A percentile compares a stretch with the other conserved stretches of the same genome.
Evolutionary conservation across 2,329 filamentous ascomycete genomes (phyloP).

Genomic region (Colletotrichum spaethianum): DNA sequence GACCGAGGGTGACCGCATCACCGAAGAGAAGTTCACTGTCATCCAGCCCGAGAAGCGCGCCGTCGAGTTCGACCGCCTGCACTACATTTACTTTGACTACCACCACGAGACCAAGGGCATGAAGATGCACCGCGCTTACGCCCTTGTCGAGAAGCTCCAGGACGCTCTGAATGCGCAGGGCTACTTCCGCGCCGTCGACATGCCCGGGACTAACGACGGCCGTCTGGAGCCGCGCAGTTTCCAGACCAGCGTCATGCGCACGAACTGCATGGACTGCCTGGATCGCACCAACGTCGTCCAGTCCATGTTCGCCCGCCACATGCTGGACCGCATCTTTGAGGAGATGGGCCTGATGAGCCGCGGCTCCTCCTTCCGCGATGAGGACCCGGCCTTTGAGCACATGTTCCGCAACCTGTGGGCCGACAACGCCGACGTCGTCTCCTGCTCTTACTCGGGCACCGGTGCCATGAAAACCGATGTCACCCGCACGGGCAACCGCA

Average conservation of each 20-base stretch:
- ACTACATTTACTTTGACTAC: conserved; percentile 99
- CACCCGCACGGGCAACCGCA: conserved; percentile 92
- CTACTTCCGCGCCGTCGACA: conserved; percentile 94
- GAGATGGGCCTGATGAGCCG: conserved; percentile 84
- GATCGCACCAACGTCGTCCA: conserved; percentile 98
- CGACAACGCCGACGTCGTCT: conserved; percentile 97
- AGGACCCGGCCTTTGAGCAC: conserved; percentile 86
- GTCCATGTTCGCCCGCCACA: conserved; percentile 94
- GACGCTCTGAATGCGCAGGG: conserved; percentile 83
- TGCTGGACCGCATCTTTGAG: conserved; percentile 88
- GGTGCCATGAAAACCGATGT: conserved; percentile 98
- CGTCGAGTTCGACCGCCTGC: conserved; percentile 83
- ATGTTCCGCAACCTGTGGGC: conserved; percentile 98
- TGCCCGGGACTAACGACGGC: conserved; percentile 78
- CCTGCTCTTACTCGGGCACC: conserved; percentile 92
- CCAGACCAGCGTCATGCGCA: conserved; percentile 93
- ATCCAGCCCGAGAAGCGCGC: conserved; percentile 75
- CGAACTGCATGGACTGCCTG: conserved; percentile 99
- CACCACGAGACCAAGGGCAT: conserved; percentile 97
- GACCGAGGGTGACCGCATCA: conserved; percentile 74
- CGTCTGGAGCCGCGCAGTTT: conserved; percentile 83
- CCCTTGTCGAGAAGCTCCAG: conserved; percentile 86
- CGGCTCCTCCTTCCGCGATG: conserved; percentile 81
- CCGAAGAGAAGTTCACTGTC: conserved; percentile 84
- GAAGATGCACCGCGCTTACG: conserved; percentile 90